Evolutionary conservation across 2,329 filamentous ascomycete genomes (phyloP).

Genomic region (Tolypocladium ophioglossoides): DNA sequence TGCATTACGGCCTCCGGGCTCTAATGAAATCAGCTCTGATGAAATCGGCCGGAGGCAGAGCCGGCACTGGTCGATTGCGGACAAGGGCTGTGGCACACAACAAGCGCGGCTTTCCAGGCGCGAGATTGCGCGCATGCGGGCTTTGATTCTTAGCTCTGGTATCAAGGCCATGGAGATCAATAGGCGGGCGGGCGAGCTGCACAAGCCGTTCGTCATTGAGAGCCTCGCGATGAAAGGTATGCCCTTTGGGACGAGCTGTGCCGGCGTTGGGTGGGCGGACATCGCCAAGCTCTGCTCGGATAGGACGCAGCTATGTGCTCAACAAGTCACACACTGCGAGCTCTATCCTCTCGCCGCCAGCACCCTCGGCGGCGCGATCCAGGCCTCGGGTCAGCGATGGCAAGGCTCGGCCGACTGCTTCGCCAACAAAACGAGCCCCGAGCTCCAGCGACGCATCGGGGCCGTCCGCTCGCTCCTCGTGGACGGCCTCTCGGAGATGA

Average conservation of each 20-base stretch:
- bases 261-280: slow-evolving; percentile 27
- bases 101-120: slow-evolving; percentile 41
- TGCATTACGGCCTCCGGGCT: slow-evolving; percentile 16
- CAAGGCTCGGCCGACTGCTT: slow-evolving; percentile 50
- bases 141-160: slow-evolving; percentile 72
- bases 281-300: slow-evolving; percentile 31
- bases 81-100: slow-evolving; percentile 25
- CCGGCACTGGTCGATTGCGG: slow-evolving; percentile 42
- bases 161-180: slow-evolving; percentile 79
- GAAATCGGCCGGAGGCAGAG: slow-evolving; percentile 14
- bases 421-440: slow-evolving; percentile 41
- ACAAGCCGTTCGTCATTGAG: slow-evolving; percentile 20
- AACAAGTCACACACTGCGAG: slow-evolving; percentile 29
- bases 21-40: too few species aligned
- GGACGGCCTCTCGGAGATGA: slow-evolving; percentile 46
- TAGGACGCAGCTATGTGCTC: slow-evolving; percentile 17
- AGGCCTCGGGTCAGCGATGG: slow-evolving; percentile 42
- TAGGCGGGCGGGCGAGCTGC: slow-evolving; percentile 46
- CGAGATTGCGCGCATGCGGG: slow-evolving; percentile 71
- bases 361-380: slow-evolving; percentile 37
- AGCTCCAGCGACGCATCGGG: slow-evolving; percentile 38
- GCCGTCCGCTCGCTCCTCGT: slow-evolving; percentile 34
- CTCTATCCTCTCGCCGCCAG: slow-evolving; percentile 42
- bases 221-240: slow-evolving; percentile 11
- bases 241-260: slow-evolving; percentile 9